These are phyloP conservation scores for Arctium lappa DNA, from an alignment of 129 eudicot species.

Conservation along the genomic window DNA sequence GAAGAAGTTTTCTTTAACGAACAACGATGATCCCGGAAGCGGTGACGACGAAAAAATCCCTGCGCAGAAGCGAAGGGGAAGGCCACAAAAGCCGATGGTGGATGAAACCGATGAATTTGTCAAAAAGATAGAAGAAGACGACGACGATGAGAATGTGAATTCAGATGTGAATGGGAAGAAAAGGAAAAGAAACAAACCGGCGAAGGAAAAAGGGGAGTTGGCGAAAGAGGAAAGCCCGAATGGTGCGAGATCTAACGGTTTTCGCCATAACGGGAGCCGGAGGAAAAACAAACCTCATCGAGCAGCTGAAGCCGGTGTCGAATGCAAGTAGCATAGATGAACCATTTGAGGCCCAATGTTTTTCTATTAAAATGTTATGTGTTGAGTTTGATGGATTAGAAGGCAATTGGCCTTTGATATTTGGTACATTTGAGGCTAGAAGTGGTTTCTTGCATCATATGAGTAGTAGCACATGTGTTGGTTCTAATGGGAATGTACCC, in stretches of 20 bases:
- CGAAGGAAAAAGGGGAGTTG: constrained; percentile 38
- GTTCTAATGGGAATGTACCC: not conserved
- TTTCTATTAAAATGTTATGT: constrained; percentile 13
- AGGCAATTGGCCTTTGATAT: not conserved
- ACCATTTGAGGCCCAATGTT: constrained; percentile 14
- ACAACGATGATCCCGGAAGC: constrained; percentile 64
- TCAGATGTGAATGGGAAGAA: constrained; percentile 45
- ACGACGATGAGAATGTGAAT: constrained; percentile 31
- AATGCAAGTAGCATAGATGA: constrained; percentile 44
- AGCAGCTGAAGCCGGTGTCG: constrained; percentile 84
- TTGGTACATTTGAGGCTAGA: constrained; percentile 16
- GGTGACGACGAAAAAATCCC: constrained; percentile 83
- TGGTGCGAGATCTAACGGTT: constrained; percentile 50
- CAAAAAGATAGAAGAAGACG: constrained; percentile 50
- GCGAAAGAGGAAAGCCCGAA: constrained; percentile 44
- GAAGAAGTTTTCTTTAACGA: constrained; percentile 49
- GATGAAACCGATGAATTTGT: constrained; percentile 58
- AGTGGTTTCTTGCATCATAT: constrained; percentile 13
- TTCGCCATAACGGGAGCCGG: constrained; percentile 64
- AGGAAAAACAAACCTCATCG: constrained; percentile 81
- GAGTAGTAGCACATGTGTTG: not conserved
- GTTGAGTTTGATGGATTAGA: constrained; percentile 9
- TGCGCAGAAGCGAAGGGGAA: constrained; percentile 64
- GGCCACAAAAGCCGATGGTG: constrained; percentile 60
- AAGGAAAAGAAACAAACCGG: constrained; percentile 39